Evolutionary conservation across 2,329 filamentous ascomycete species (phyloP), one percentile per base, ranked within the genome.

Genomic region (Aureobasidium sp.): DNA sequence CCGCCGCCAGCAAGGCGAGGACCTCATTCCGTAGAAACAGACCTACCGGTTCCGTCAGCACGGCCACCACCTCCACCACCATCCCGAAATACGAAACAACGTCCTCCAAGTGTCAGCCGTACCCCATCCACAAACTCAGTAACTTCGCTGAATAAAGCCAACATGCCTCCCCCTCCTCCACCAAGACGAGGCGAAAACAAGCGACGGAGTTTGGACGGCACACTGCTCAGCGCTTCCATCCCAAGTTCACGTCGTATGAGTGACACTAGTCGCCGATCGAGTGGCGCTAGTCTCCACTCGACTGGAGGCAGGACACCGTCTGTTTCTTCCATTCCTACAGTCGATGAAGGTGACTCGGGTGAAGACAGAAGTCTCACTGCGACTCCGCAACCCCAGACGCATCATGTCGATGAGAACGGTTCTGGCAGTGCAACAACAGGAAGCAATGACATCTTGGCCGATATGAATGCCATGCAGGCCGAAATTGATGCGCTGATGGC

Each of bases 401-500:
- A 52, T 13, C 20, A 39, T n/a, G 26, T 26, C n/a, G 24, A 8
- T n/a, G 51, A 34, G 20, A 44, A 44, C 6, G 44, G 26, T 17
- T 5, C 3, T 29, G 44, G 44, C 5, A 24, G 41, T 17, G 44
- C 44, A 12, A 27, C 32, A 24, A 6, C 32, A n/a, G 37, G 41
- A 26, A n/a, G 32, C 20, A 5, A 7, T 27, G 32, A 60, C 15
- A 63, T 63, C n/a, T 36, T 63, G 55, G 62, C 39, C 8, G 62
- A 63, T 13, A 37, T 63, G 47, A 47, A 47, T 29, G 62, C 62
- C 26, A 53, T 63, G 37, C 62, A 63, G 43, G 39, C 32, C 13
- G 62, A 63, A 34, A 63, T 63, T 34, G 62, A 63, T 20, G 55
- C 39, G 24, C 43, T 63, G 34, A 51, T 57, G 53, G 55, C 53